Base-by-base conservation (phyloP, 1,284 basidiomycete genomes). In the Puccinia triticina region DNA sequence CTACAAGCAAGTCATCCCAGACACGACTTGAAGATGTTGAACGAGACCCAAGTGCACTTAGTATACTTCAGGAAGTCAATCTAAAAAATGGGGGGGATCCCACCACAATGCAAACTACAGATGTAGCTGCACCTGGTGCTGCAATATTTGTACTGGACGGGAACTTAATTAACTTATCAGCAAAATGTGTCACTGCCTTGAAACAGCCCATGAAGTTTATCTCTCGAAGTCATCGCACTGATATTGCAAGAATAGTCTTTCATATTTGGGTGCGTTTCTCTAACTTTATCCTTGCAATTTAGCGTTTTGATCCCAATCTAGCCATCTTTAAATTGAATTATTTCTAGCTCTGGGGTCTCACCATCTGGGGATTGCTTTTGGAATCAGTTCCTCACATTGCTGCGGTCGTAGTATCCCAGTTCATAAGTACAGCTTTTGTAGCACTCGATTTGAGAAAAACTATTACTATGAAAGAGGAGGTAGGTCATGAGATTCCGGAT, bases 341-440 rank as follows among this genome's bases (percentile, higher is more conserved):
- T 61, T 61, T 23, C 18, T 40, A 81, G 69, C 26, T 81, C 10
- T 81, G 79, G 79, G 57, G 69, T 34, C 67, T 81, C 12, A 72
- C 67, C 8, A 66, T 74, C 23, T 81, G 53, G 69, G 79, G 53
- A 4, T 40, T 81, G 32, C n/a, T 81, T 16, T 61, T 81, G 29
- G 79, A 81, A 48, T 81, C 79, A 4, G 46, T 81, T 29, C 79
- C 79, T 37, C 79, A 81, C 64, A 29, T 81, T n/a, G 71, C 43
- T 21, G 79, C 79, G 29, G 79, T 81, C 2, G 69, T n/a, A 32
- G 57, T 66, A 8, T 59, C 69, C 29, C 67, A 81, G 8, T 29
- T 81, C 14, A 46, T 81, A 32, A 81, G 46, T 46, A 48, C 50
- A 46, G 55, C 71, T 2, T 81, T 74, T 34, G 43, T 48, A 0